Evolutionary conservation across 2,329 filamentous ascomycete species (phyloP).

Genomic region (Aureobasidium sp.): DNA sequence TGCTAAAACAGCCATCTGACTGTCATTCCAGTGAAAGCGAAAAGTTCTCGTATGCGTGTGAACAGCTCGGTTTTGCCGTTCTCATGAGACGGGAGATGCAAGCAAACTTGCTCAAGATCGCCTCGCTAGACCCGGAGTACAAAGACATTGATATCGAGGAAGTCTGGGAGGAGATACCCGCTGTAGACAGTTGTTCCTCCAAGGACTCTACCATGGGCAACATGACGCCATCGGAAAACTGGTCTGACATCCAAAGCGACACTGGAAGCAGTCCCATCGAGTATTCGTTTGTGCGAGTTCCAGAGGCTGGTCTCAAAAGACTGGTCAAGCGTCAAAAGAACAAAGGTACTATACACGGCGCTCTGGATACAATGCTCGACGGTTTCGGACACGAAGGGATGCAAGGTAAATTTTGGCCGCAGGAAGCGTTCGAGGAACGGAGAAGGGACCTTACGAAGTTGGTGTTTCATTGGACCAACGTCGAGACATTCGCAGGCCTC

Average conservation of each 20-base stretch:
- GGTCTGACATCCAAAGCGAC: background rate
- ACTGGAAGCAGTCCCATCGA: background rate
- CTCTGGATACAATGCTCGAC: background rate
- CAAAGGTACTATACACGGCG: background rate
- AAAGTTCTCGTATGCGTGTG: background rate
- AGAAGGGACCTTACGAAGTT: background rate
- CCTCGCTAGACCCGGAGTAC: background rate
- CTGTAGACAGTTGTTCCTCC: background rate
- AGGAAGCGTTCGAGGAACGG: background rate
- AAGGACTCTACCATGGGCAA: background rate
- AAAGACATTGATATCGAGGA: background rate
- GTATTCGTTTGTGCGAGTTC: background rate
- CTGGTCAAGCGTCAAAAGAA: background rate
- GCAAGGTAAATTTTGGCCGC: background rate
- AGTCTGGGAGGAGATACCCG: background rate
- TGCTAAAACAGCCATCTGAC: background rate
- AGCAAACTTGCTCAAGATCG: background rate
- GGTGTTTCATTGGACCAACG: background rate
- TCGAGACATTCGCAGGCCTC: background rate
- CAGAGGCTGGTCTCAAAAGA: no score
- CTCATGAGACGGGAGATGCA: background rate
- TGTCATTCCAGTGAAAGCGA: background rate
- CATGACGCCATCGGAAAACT: background rate
- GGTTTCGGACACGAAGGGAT: background rate
- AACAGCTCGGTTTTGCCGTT: background rate